Percentiles rank a stretch among this genome's conserved stretches.
Conservation (phyloP, 495 filamentous ascomycete genomes). For the Parathielavia hyrcaniae region DNA sequence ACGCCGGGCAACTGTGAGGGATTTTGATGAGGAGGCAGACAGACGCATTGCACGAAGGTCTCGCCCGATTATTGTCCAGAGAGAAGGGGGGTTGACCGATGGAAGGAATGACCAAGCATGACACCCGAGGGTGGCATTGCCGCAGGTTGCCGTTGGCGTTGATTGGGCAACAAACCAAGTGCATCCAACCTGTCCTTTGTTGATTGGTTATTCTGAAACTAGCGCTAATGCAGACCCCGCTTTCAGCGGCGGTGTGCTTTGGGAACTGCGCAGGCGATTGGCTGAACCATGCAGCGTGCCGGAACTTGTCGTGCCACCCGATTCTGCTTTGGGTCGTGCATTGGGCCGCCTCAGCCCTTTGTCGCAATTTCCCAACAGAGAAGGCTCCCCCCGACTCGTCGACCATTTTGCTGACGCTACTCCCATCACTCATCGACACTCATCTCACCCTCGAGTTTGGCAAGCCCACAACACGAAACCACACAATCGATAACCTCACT, state of each 20-base stretch:
- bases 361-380: slow-evolving; percentile 20
- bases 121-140: neutral
- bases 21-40: neutral
- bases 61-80: neutral
- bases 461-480: neutral
- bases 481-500: slow-evolving; percentile 14
- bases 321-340: slow-evolving; percentile 1
- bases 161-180: slow-evolving; percentile 8
- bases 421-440: slow-evolving; percentile 13
- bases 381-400: too few species aligned
- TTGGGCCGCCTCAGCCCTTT: slow-evolving; percentile 16
- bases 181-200: slow-evolving; percentile 3
- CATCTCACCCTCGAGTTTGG: neutral
- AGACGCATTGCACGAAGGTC: neutral
- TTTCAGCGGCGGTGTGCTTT: slow-evolving; percentile 4
- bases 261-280: neutral
- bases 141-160: neutral
- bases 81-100: neutral
- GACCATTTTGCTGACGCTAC: too few species aligned
- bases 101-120: slow-evolving; percentile 13
- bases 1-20: too few species aligned
- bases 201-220: slow-evolving; percentile 10
- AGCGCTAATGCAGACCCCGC: neutral
- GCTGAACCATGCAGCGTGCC: neutral
- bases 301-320: slow-evolving; percentile 11